Evolutionary conservation across 495 filamentous ascomycete genomes (phyloP).

Genomic region (Cairneyella variabilis): DNA sequence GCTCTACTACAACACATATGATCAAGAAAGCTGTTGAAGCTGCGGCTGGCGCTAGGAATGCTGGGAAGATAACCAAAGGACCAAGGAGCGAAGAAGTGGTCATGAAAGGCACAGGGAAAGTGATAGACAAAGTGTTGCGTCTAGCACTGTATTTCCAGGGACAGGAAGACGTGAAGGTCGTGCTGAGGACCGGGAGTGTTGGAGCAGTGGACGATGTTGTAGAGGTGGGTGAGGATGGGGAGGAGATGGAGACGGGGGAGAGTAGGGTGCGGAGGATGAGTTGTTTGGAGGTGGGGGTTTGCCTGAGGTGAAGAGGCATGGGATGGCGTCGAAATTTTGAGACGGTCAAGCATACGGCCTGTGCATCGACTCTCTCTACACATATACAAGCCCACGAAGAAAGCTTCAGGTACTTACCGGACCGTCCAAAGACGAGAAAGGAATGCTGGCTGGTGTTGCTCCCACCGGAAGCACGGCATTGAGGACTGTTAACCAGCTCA

Average conservation of each 20-base stretch:
- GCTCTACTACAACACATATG: too few relatives aligned
- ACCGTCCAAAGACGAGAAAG: too few relatives aligned
- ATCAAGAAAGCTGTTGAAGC: constrained; percentile 20
- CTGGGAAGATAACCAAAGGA: constrained; percentile 9
- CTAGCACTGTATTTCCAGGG: constrained; percentile 62
- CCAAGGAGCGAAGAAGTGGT: constrained; percentile 54
- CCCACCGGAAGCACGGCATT: too few relatives aligned
- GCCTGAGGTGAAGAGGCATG: constrained; percentile 46
- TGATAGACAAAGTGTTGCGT: constrained; percentile 66
- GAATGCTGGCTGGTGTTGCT: too few relatives aligned
- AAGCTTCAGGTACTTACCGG: too few relatives aligned
- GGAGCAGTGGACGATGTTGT: constrained; percentile 70
- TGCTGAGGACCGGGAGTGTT: constrained; percentile 60
- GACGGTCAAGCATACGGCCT: too few relatives aligned
- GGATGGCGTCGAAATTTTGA: too few relatives aligned
- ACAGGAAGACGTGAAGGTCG: constrained; percentile 49
- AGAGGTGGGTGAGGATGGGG: constrained; percentile 32
- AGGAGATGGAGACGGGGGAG: constrained; percentile 55
- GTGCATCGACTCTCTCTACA: too few relatives aligned
- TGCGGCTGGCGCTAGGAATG: constrained; percentile 9
- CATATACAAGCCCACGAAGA: too few relatives aligned
- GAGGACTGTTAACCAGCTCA: too few relatives aligned
- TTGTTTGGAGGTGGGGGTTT: constrained; percentile 61
- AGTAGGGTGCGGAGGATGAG: constrained; percentile 61
- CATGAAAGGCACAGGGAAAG: constrained; percentile 74